A percentile compares a stretch with the other conserved stretches of the same genome.
Conservation (phyloP, 768 basidiomycete species). For the Rubroboletus satanas region DNA sequence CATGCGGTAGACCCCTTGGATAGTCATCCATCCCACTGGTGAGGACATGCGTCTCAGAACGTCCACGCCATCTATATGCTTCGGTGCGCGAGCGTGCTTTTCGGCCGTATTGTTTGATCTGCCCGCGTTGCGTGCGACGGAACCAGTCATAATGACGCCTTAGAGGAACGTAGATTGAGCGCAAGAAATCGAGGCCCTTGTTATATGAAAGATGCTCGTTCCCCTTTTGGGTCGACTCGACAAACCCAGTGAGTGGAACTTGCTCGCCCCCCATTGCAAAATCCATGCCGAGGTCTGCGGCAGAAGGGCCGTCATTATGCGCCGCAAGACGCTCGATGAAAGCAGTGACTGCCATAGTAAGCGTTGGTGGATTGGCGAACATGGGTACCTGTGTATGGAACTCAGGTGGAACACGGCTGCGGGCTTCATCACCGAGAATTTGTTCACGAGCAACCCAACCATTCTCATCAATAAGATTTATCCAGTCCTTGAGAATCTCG, state of each 20-base stretch:
- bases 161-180: slow-evolving; percentile 76
- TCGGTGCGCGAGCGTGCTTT: slow-evolving; percentile 83
- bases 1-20: slow-evolving; percentile 83
- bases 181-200: slow-evolving; percentile 64
- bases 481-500: slow-evolving; percentile 88
- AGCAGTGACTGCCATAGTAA: slow-evolving; percentile 89
- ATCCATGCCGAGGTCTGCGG: slow-evolving; percentile 64
- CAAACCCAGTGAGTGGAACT: slow-evolving; percentile 39
- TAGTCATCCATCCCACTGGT: slow-evolving; percentile 98
- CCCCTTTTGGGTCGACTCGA: slow-evolving; percentile 31
- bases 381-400: slow-evolving; percentile 93
- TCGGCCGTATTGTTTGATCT: slow-evolving; percentile 86
- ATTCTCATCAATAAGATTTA: slow-evolving; percentile 84
- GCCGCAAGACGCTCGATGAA: slow-evolving; percentile 74
- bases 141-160: slow-evolving; percentile 97
- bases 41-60: slow-evolving; percentile 80
- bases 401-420: slow-evolving; percentile 88
- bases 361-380: slow-evolving; percentile 93
- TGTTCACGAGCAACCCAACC: slow-evolving; percentile 98
- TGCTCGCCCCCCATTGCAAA: slow-evolving; percentile 51
- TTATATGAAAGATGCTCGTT: slow-evolving; percentile 54
- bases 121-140: slow-evolving; percentile 87
- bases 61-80: slow-evolving; percentile 92
- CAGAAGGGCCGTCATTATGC: slow-evolving; percentile 44
- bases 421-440: slow-evolving; percentile 93